These are phyloP conservation scores for Esteya vermicola DNA, from an alignment of 2,329 filamentous ascomycete species.

Conservation along the genomic window DNA sequence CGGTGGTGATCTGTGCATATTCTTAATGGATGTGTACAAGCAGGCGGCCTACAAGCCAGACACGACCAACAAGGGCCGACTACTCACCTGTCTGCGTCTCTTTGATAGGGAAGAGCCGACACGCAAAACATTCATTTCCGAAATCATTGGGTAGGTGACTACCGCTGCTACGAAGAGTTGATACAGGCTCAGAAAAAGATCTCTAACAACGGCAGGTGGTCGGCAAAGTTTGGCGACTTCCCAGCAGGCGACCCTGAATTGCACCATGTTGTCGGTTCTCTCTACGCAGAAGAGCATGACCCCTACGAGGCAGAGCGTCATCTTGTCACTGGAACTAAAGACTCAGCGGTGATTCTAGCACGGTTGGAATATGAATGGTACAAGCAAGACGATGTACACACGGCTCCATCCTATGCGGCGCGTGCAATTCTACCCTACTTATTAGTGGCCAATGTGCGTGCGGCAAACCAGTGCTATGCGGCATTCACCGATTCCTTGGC, in stretches of 20 bases:
- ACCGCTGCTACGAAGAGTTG: too few species aligned
- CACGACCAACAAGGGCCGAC: constrained; percentile 54
- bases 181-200: too few species aligned
- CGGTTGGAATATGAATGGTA: constrained; percentile 92
- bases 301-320: constrained; percentile 89
- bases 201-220: constrained; percentile 56
- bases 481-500: constrained; percentile 57
- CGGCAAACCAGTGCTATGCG: constrained; percentile 69
- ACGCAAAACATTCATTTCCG: constrained; percentile 79
- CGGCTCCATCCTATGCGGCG: constrained; percentile 71
- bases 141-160: constrained; percentile 63
- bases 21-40: constrained; percentile 81
- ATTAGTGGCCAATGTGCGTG: constrained; percentile 76
- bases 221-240: constrained; percentile 68
- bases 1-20: constrained; percentile 76
- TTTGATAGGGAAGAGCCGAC: constrained; percentile 79
- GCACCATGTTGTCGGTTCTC: constrained; percentile 76
- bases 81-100: constrained; percentile 65
- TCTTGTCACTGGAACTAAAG: constrained; percentile 73
- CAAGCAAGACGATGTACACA: constrained; percentile 72
- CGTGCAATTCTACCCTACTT: constrained; percentile 86
- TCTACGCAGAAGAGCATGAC: constrained; percentile 89
- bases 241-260: constrained; percentile 88
- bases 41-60: constrained; percentile 72
- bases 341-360: constrained; percentile 68